Base-by-base conservation (phyloP, 768 basidiomycete species). In the Pisolithus tinctorius region DNA sequence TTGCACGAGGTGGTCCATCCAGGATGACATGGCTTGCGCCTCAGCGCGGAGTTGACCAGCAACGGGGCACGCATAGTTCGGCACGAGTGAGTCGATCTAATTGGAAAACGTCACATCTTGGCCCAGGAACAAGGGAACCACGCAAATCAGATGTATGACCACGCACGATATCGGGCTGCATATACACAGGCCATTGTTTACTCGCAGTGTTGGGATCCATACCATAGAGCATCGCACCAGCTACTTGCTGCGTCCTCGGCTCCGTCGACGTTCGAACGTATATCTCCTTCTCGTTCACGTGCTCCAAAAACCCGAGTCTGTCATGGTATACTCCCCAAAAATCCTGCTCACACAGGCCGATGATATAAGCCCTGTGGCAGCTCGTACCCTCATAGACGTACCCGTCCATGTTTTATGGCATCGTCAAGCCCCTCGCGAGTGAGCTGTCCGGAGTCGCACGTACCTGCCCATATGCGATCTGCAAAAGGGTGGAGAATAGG, bases 81-180 rank as follows among this genome's bases (percentile, higher is more conserved):
- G 76, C 4, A 74, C 69, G 10, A 79, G 58, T 1, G 75, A 74
- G 50, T 79, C 77, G 8, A 79, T 77, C 76, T 78, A 31, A 25
- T 16, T 10, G 31, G 14, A 36, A 17, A 36, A 9, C 4, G 8
- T 51, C 17, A 9, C 4, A 10, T 51, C 17, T 17, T 6, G 25
- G 48, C 9, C 14, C 8, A 45, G 23, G 49, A 23, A 25, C 14
- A 16, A 26, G 39, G 36, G n/a, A 40, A 4, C 29, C 31, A 17
- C 36, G 4, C 39, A 29, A 50, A 14, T 13, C 13, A 5, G 5
- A 11, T 14, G 3, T 13, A 27, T 11, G n/a, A 17, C 17, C 17
- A 62, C 72, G 52, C 20, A 75, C 75, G 17, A 69, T 68, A 11
- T 65, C 54, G 4, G 76, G 76, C 48, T 78, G 74, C 0, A 68